Evolutionary conservation across 2,329 filamentous ascomycete genomes (phyloP), one percentile per base, ranked within the genome.

Genomic region (Rhexocercosporidium sp.): DNA sequence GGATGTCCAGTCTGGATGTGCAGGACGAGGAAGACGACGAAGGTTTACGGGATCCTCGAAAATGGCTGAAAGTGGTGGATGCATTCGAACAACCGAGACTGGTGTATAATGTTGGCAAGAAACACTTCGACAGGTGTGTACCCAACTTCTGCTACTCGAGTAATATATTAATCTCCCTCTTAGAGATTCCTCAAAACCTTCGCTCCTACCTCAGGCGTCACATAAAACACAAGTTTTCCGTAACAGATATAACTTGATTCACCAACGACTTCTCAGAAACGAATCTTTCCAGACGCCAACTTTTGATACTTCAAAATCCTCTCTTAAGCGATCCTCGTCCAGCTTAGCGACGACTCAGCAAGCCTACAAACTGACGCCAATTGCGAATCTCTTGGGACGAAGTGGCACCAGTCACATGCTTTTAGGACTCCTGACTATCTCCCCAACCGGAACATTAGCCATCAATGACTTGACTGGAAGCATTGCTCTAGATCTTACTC

Each of bases 211-310:
- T 0, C 83, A 87, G 9, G 89, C 93, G 18, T 87, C 89, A 6
- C 91, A 94, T 75, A 97, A 97, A 79, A 97, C 93, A 1, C 84
- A 88, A 3, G 83, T 96, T 53, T 97, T 97, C 80, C 88, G 94
- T 71, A 94, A 97, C 77, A 88, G 94, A 70, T 98, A 96, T 78
- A 92, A 97, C 74, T 86, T 98, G 64, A 91, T 98, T 60, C 92
- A 97, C 77, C 95, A 98, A 78, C 90, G 96, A 20, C 86, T 98
- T 20, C 86, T 98, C 47, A 90, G 96, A 59, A 97, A 97, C 77
- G 94, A 97, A 79, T 90, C 92, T 22, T 99, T 99, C 74, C 94
- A 97, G 78, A 89, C 89, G 22, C 93, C 94, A 0, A 85, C 91
- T 22, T 89, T 97, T 64, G 87, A 90, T 8, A 85, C 86, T 1